Conservation (phyloP, 1,139 yeast species). For the Saccharomyces pastorianus region DNA sequence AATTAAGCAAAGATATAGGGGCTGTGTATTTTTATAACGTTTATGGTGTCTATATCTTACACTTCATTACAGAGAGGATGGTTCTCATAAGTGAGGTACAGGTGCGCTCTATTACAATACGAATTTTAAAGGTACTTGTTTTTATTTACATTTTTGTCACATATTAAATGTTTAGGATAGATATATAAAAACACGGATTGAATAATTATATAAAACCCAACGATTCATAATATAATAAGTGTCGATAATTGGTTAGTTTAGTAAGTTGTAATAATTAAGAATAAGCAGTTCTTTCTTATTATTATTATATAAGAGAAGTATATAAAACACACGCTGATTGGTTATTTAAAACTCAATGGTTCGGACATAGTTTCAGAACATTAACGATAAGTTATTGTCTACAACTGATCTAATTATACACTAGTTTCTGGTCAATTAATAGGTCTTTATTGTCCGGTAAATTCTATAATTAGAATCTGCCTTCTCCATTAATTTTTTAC, state of each 20-base stretch:
- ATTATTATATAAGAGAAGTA: no score
- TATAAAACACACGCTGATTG: no score
- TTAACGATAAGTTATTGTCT: neutral
- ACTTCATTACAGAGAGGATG: neutral
- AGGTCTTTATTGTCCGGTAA: no score
- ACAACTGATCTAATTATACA: neutral
- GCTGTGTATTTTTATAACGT: no score
- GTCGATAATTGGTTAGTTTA: no score
- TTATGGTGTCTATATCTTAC: neutral
- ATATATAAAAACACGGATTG: neutral
- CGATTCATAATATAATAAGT: no score
- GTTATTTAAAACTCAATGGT: neutral
- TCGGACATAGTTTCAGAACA: neutral
- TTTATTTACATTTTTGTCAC: neutral
- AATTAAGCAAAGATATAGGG: no score
- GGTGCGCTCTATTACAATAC: neutral
- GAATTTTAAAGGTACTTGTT: neutral
- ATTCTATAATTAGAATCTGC: neutral
- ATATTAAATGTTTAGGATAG: neutral
- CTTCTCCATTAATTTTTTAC: neutral
- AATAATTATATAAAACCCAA: neutral
- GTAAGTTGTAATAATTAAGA: no score
- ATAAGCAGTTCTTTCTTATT: no score
- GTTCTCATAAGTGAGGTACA: neutral
- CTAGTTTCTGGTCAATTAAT: no score